Evolutionary conservation across 2,329 filamentous ascomycete genomes (phyloP), one percentile per base, ranked within the genome.

Genomic region (Ceratocystis harringtonii): DNA sequence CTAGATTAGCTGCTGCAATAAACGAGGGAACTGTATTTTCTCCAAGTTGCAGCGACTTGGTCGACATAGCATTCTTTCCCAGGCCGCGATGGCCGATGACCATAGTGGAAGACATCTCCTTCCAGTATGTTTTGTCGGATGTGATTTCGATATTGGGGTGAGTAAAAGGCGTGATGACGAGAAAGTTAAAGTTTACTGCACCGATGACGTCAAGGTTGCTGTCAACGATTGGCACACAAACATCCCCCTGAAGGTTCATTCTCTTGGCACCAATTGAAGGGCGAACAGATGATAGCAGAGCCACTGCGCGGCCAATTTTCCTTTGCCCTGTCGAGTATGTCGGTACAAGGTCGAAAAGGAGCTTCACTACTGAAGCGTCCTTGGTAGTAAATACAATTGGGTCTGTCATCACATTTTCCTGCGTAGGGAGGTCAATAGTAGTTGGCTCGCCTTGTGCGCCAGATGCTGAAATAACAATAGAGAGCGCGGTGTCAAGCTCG

Each of bases 11-110:
- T 1, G 94, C 94, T 2, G 92, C 90, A 72, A 97, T 96, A 76
- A 99, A 99, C 0, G 94, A 97, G 65, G 87, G 88, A 30, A 99
- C 81, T 0, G 94, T 99, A 74, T 99, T 99, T 75, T 99, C 94
- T 67, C 94, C 95, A 0, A 99, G 80, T 73, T 99, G 95, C 43
- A 99, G 79, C 1, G 92, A 96, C 68, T 86, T 89, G 72, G 90
- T 89, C 36, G 87, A 85, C 12, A 86, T 81, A 68, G 89, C 81
- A 74, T 99, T 99, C 78, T 97, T 97, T 70, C 94, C 94, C 32
- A 97, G 78, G 19, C 92, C 87, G 72, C 84, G 79, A 72, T 86
- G 84, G 12, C 84, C 83, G 67, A 87, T 85, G 17, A 87, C 83
- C 89, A 95, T 95, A 1, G 92, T 92, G 2, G 90, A 89, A 12